A percentile compares a stretch with the other conserved stretches of the same genome.
Evolutionary conservation across 2,329 filamentous ascomycete genomes (phyloP).

Genomic region (Botrytis galanthina): DNA sequence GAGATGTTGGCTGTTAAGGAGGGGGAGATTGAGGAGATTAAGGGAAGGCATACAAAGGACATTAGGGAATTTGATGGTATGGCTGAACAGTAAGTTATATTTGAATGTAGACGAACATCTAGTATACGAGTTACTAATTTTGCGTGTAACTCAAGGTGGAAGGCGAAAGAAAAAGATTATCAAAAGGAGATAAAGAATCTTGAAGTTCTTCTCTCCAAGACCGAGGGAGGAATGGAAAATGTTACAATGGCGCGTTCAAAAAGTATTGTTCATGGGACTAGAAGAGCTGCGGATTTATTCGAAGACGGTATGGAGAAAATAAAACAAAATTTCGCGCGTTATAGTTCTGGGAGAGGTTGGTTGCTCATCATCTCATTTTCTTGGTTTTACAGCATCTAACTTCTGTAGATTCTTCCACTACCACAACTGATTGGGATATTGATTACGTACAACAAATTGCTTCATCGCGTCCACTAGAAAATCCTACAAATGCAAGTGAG

Average conservation of each 20-base stretch:
- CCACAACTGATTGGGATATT: not conserved
- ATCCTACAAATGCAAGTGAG: not conserved
- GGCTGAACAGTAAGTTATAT: conserved; percentile 22
- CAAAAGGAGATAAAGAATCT: conserved; percentile 36
- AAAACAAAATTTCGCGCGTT: conserved; percentile 26
- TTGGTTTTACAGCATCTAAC: not conserved
- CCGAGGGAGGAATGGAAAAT: conserved; percentile 35
- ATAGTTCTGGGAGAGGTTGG: conserved; percentile 19
- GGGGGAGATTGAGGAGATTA: conserved; percentile 31
- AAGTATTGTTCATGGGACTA: conserved; percentile 33
- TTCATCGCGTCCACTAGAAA: not conserved
- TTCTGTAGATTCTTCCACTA: not conserved
- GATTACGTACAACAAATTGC: not conserved
- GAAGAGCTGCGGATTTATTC: conserved; percentile 29
- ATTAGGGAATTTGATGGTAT: conserved; percentile 34
- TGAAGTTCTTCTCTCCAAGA: conserved; percentile 36
- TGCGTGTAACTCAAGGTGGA: conserved; percentile 24
- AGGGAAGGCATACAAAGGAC: conserved; percentile 31
- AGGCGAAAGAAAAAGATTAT: conserved; percentile 35
- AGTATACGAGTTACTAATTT: not conserved
- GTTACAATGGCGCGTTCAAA: conserved; percentile 35
- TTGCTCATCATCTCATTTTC: not conserved
- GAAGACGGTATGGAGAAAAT: conserved; percentile 28
- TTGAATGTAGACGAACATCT: not conserved
- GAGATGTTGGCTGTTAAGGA: conserved; percentile 28